Percentiles rank a stretch among this genome's conserved stretches.
Evolutionary conservation across 2,329 filamentous ascomycete genomes (phyloP).

Genomic region (Zasmidium angulare): DNA sequence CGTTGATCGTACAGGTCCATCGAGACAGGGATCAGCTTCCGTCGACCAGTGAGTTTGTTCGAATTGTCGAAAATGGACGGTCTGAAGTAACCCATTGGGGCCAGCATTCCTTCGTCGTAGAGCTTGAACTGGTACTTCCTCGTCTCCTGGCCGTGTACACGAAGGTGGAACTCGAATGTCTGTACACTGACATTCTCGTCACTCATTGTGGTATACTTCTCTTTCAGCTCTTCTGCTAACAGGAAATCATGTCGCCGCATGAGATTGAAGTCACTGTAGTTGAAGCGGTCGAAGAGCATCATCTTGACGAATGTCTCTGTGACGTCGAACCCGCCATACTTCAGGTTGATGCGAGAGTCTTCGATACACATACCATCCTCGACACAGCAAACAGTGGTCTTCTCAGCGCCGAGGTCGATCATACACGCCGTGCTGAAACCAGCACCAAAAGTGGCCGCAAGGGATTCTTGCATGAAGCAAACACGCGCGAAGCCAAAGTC

Average conservation of each 20-base stretch:
- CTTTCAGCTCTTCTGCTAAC: conserved; percentile 92
- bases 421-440: conserved; percentile 93
- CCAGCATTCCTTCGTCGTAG: conserved; percentile 93
- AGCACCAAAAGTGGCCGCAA: conserved; percentile 91
- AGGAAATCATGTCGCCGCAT: conserved; percentile 87
- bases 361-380: conserved; percentile 95
- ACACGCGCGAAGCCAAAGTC: conserved; percentile 88
- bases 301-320: conserved; percentile 96
- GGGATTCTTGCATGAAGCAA: conserved; percentile 93
- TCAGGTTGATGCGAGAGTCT: conserved; percentile 91
- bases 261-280: conserved; percentile 92
- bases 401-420: conserved; percentile 93
- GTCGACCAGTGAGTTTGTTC: conserved; percentile 73
- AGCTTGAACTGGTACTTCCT: conserved; percentile 94
- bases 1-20: conserved; percentile 92
- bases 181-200: conserved; percentile 88
- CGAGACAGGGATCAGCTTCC: conserved; percentile 80
- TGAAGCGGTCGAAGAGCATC: conserved; percentile 95
- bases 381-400: conserved; percentile 95
- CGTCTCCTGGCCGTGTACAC: conserved; percentile 83
- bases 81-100: conserved; percentile 91
- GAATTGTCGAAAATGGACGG: conserved; percentile 82
- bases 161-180: conserved; percentile 84
- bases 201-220: conserved; percentile 86
- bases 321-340: conserved; percentile 88